Conservation (phyloP, 352 stramenopile genomes). For the Blastocystis sp. region DNA sequence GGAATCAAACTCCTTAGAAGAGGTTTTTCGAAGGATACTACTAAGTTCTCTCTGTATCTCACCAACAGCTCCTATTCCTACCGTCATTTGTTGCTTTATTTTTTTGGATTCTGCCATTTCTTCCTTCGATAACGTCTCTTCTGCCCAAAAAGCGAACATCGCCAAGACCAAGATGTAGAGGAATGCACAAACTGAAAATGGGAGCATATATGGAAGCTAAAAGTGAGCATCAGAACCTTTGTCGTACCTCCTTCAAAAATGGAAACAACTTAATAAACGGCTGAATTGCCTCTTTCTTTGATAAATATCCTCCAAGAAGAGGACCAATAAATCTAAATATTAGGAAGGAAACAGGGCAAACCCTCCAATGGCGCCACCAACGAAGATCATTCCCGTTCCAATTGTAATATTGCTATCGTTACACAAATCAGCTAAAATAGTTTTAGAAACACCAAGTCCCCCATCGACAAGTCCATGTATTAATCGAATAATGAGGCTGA, state of each 20-base stretch:
- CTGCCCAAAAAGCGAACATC: constrained; percentile 29
- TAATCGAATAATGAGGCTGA: constrained; percentile 44
- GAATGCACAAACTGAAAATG: constrained; percentile 27
- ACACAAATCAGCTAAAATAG: constrained; percentile 44
- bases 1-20: constrained; percentile 5
- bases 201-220: constrained; percentile 48
- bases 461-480: constrained; percentile 31
- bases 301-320: constrained; percentile 51
- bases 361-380: constrained; percentile 27
- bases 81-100: constrained; percentile 4
- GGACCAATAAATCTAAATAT: constrained; percentile 48
- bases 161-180: constrained; percentile 39
- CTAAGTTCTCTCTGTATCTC: constrained; percentile 24
- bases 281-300: neutral
- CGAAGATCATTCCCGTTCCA: constrained; percentile 20
- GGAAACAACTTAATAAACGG: constrained; percentile 19
- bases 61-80: neutral
- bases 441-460: constrained; percentile 36
- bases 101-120: constrained; percentile 13
- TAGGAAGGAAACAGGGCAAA: neutral
- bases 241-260: constrained; percentile 5
- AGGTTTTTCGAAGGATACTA: neutral
- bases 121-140: constrained; percentile 55
- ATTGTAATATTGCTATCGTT: constrained; percentile 38
- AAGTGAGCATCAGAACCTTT: neutral